Base-by-base conservation (phyloP, 129 eudicot species). In the Ambrosia artemisiifolia region DNA sequence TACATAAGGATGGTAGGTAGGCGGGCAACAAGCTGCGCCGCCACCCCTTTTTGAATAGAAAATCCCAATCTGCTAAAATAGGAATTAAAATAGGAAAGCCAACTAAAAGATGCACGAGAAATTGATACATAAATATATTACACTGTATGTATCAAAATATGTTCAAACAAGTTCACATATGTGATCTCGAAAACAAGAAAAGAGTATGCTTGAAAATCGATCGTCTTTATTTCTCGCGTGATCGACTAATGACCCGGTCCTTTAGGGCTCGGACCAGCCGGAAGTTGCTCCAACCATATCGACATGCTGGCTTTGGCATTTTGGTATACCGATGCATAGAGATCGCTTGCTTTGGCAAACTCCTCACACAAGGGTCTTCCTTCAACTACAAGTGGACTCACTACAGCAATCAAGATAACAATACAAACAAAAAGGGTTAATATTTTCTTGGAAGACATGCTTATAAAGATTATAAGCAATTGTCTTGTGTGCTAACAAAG, bases 241-340 rank as follows among this genome's bases (percentile, higher is more conserved):
- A 32, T 56, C 32, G 10, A 12, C 47, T 62, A 80, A 46, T 80
- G 83, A 50, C 83, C 80, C 0, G 83, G 83, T 69, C 83, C 80
- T 74, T 62, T 80, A 6, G 80, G 83, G 79, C 80, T 80, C 33
- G 83, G 83, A 30, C 83, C 83, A 2, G 80, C 68, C 3, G 80
- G 80, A 13, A 74, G 66, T 30, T 59, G 67, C 51, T 74, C 61
- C 46, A 80, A 67, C 83, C 83, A 80, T 19, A 68, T 68, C 2
- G 80, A 63, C 76, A 80, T 75, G 14, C 44, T 51, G 36, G 8
- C 43, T 73, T 74, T 80, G 54, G 83, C 71, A 28, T 62, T 74
- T 32, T 61, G 63, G 44, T 80, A 80, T 13, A 70, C 75, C 2
- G 80, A 54, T 9, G 83, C 59, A 40, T 79, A 74, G 28, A 80